Evolutionary conservation across 345 rosid species (phyloP).

Genomic region (Lenwebbia sp.): DNA sequence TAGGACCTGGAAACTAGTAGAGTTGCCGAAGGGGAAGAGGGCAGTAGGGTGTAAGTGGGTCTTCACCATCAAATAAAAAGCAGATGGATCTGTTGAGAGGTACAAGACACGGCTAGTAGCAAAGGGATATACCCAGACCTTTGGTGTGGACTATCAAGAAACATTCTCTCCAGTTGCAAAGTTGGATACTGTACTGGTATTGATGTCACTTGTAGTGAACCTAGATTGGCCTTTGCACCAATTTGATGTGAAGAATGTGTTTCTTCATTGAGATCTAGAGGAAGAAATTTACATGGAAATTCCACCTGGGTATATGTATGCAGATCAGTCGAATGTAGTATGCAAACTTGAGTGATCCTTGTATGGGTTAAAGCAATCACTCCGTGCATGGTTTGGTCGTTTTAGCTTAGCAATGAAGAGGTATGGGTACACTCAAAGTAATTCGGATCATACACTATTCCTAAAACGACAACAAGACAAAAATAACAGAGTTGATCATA

Average conservation of each 20-base stretch:
- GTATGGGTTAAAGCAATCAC: neutral
- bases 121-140: neutral
- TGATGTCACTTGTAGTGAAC: neutral
- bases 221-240: neutral
- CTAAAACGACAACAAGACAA: too few relatives aligned
- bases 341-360: neutral
- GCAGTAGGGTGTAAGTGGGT: too few relatives aligned
- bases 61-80: neutral
- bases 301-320: accelerated
- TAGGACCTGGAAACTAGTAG: too few relatives aligned
- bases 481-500: too few relatives aligned
- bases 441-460: too few relatives aligned
- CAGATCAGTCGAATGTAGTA: neutral
- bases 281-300: neutral
- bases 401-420: neutral
- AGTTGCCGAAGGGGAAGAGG: too few relatives aligned
- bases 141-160: neutral
- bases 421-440: neutral
- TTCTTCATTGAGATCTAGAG: neutral
- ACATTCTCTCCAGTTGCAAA: neutral
- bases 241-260: neutral
- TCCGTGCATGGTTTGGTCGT: accelerated
- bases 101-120: neutral
- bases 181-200: accelerated
- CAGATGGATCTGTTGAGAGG: neutral